A percentile compares a stretch with the other conserved stretches of the same genome.
These are phyloP conservation scores for Starmerella stigmatis DNA, from an alignment of 805 yeast genomes.

Conservation along the genomic window DNA sequence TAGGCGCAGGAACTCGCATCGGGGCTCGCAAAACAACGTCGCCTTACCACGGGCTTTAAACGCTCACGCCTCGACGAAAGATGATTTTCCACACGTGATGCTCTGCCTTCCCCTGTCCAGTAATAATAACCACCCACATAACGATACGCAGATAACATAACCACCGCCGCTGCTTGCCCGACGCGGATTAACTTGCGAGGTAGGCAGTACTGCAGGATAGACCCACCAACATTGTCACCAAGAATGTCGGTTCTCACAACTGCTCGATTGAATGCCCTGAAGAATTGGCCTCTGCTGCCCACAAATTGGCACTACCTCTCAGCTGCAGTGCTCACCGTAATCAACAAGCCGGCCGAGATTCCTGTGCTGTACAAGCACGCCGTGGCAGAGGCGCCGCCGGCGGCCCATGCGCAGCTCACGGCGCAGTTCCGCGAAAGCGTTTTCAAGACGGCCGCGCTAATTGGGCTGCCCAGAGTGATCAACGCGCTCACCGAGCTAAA, in stretches of 20 bases:
- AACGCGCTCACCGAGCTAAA: conserved; percentile 60
- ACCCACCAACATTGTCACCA: no score
- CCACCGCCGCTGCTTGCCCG: no score
- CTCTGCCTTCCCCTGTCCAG: no score
- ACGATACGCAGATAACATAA: no score
- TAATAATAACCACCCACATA: no score
- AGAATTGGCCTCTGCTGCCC: conserved; percentile 45
- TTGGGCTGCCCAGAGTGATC: conserved; percentile 78
- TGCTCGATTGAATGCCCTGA: conserved; percentile 43
- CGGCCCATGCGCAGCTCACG: conserved; percentile 32
- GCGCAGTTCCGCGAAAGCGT: conserved; percentile 63
- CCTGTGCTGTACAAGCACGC: conserved; percentile 68
- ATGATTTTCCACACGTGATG: no score
- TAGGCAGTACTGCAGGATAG: not conserved
- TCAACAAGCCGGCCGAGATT: conserved; percentile 73
- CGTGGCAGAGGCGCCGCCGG: conserved; percentile 27
- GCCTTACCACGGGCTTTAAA: not conserved
- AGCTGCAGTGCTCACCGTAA: conserved; percentile 68
- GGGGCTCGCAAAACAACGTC: not conserved
- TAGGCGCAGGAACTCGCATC: conserved; percentile 27
- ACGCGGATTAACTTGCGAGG: not conserved
- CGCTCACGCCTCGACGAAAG: not conserved
- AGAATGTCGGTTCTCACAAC: conserved; percentile 37
- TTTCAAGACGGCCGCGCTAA: conserved; percentile 64
- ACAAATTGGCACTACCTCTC: conserved; percentile 69